Conservation (phyloP, 202 grass and related monocot species). For the Setaria italica region DNA sequence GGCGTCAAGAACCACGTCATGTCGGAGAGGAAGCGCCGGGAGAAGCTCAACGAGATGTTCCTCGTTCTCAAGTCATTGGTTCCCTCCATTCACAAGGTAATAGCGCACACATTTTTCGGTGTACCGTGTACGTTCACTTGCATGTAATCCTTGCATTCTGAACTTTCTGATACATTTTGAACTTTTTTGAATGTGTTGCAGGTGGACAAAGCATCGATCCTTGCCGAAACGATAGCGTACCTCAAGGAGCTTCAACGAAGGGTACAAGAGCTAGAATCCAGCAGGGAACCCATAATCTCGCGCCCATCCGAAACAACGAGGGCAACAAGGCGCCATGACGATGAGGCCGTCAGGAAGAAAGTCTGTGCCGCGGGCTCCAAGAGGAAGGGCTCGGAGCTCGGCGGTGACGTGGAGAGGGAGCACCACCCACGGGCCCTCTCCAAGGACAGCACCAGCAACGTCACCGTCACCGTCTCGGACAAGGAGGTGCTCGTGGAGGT, state of each 20-base stretch:
- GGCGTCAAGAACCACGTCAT: slow-evolving; percentile 63
- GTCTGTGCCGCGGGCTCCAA: slow-evolving; percentile 16
- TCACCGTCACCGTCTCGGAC: slow-evolving; percentile 65
- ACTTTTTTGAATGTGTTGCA: not conserved
- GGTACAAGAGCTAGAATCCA: slow-evolving; percentile 68
- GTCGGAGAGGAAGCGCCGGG: slow-evolving; percentile 69
- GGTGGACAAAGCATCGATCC: slow-evolving; percentile 88
- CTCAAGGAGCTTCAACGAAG: slow-evolving; percentile 72
- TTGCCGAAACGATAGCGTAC: slow-evolving; percentile 77
- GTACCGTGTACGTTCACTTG: too few species aligned
- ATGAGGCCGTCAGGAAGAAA: slow-evolving; percentile 28
- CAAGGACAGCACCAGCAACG: slow-evolving; percentile 52
- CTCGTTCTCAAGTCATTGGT: slow-evolving; percentile 68
- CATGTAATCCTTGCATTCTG: not conserved
- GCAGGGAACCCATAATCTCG: not conserved
- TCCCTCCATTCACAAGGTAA: slow-evolving; percentile 78
- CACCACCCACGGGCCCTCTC: slow-evolving; percentile 41
- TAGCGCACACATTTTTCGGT: too few species aligned
- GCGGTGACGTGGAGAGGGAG: slow-evolving; percentile 15
- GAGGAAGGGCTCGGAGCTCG: slow-evolving; percentile 42
- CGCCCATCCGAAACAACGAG: slow-evolving; percentile 8
- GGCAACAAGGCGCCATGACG: slow-evolving; percentile 21
- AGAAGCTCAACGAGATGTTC: slow-evolving; percentile 95
- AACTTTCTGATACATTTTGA: not conserved
- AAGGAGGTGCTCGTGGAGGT: slow-evolving; percentile 67